Conservation (phyloP, 163 green algal genomes). For the Smithsoniella earleae region DNA sequence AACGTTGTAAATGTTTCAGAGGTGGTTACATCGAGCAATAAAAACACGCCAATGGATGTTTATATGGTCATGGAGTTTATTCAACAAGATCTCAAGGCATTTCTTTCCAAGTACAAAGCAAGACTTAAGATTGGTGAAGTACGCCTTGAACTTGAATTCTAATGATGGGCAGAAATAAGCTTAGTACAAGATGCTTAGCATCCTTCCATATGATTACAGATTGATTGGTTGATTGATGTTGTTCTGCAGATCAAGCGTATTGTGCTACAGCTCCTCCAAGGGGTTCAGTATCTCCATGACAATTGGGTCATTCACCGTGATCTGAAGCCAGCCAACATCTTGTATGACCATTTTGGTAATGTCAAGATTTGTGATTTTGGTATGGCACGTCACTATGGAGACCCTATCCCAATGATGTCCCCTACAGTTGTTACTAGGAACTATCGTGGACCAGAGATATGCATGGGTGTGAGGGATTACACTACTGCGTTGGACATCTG, state of each 20-base stretch:
- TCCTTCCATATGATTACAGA: too few relatives aligned
- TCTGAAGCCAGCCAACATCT: slow-evolving; percentile 96
- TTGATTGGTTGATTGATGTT: too few relatives aligned
- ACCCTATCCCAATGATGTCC: slow-evolving; percentile 7
- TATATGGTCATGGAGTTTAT: slow-evolving; percentile 99
- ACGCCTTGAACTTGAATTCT: not conserved
- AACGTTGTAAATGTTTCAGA: slow-evolving; percentile 94
- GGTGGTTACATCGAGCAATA: slow-evolving; percentile 44
- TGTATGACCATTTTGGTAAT: slow-evolving; percentile 87
- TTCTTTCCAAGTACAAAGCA: slow-evolving; percentile 62
- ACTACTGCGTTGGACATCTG: slow-evolving; percentile 90
- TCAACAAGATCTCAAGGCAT: slow-evolving; percentile 88
- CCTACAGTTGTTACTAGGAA: slow-evolving; percentile 8
- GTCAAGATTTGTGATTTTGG: slow-evolving; percentile 98
- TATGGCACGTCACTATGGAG: slow-evolving; percentile 64
- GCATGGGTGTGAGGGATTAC: slow-evolving; percentile 67
- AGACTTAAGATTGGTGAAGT: slow-evolving; percentile 16
- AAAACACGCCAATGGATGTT: slow-evolving; percentile 39
- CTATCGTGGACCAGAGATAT: slow-evolving; percentile 25
- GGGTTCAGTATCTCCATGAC: slow-evolving; percentile 79
- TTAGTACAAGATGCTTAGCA: too few relatives aligned
- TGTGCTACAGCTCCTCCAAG: slow-evolving; percentile 87
- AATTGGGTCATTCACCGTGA: slow-evolving; percentile 77
- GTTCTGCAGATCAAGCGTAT: slow-evolving; percentile 71
- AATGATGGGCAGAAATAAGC: too few relatives aligned